A percentile compares a stretch with the other conserved stretches of the same genome.
These are phyloP conservation scores for Pleurotus djamor DNA, from an alignment of 768 basidiomycete genomes.

Conservation along the genomic window DNA sequence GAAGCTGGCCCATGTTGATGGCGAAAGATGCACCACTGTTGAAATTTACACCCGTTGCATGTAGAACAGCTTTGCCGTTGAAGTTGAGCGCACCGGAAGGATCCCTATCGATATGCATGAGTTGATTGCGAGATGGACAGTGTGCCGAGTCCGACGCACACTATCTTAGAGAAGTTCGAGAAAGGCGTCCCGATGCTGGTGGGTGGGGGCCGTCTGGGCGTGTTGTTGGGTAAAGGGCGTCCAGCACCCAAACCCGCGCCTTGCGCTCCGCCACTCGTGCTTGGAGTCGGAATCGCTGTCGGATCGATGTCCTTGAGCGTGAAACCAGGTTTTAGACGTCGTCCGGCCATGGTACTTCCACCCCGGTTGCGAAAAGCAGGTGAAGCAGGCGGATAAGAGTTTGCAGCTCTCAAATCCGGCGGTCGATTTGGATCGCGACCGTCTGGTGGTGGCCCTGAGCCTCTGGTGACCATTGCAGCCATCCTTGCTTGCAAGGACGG, in stretches of 20 bases:
- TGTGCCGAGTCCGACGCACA: constrained; percentile 42
- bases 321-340: constrained; percentile 54
- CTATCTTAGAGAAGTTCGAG: constrained; percentile 90
- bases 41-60: constrained; percentile 84
- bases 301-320: constrained; percentile 64
- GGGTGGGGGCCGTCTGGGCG: constrained; percentile 30
- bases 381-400: constrained; percentile 29
- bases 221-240: constrained; percentile 47
- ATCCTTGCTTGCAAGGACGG: constrained; percentile 91
- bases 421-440: constrained; percentile 23
- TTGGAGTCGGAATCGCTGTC: constrained; percentile 29
- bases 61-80: constrained; percentile 87
- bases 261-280: constrained; percentile 49
- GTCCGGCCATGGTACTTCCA: constrained; percentile 30
- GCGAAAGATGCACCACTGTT: constrained; percentile 86
- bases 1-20: constrained; percentile 94
- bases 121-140: constrained; percentile 8
- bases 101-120: constrained; percentile 52
- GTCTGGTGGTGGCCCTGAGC: constrained; percentile 29
- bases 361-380: constrained; percentile 14
- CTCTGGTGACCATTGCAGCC: constrained; percentile 63
- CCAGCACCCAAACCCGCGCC: constrained; percentile 74
- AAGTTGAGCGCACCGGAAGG: constrained; percentile 96
- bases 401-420: constrained; percentile 27
- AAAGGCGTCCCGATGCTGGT: constrained; percentile 73